Evolutionary conservation across 2,329 filamentous ascomycete species (phyloP).

Genomic region (Cercospora sesami): DNA sequence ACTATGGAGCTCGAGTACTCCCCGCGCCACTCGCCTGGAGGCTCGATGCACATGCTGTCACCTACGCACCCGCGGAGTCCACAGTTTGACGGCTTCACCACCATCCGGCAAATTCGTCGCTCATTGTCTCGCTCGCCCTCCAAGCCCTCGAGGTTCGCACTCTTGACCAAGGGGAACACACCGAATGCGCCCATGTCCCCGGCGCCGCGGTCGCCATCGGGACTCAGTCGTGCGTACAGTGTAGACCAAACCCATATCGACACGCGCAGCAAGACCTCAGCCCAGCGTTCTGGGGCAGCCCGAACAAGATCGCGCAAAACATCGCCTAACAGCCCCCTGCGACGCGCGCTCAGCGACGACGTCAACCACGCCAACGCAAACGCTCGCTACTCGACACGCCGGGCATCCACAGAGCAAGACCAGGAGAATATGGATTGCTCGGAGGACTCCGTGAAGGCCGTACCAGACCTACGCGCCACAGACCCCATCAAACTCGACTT

Average conservation of each 20-base stretch:
- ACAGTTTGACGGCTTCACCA: constrained; percentile 77
- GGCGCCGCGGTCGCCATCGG: constrained; percentile 43
- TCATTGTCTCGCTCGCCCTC: constrained; percentile 93
- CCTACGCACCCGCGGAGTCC: constrained; percentile 57
- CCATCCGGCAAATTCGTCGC: constrained; percentile 78
- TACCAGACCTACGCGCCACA: constrained; percentile 38
- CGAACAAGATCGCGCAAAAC: constrained; percentile 61
- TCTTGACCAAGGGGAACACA: constrained; percentile 54
- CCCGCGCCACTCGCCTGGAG: constrained; percentile 58
- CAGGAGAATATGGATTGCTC: constrained; percentile 40
- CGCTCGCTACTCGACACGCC: constrained; percentile 51
- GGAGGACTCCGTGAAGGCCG: constrained; percentile 28
- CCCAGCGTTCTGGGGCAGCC: constrained; percentile 30
- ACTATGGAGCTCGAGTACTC: constrained; percentile 53
- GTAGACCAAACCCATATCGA: constrained; percentile 35
- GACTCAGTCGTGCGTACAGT: constrained; percentile 48
- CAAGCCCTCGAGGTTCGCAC: constrained; percentile 67
- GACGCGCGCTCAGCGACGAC: constrained; percentile 71
- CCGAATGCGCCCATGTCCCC: constrained; percentile 38
- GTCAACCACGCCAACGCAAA: constrained; percentile 70
- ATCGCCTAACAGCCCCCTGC: constrained; percentile 77
- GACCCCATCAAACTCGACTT: constrained; percentile 52
- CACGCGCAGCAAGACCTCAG: constrained; percentile 51
- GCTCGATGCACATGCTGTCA: constrained; percentile 82
- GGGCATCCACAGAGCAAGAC: constrained; percentile 51